Percentiles rank a stretch among this genome's conserved stretches.
These are phyloP conservation scores for Penstemon barbatus DNA, from an alignment of 257 asterid species.

Conservation along the genomic window DNA sequence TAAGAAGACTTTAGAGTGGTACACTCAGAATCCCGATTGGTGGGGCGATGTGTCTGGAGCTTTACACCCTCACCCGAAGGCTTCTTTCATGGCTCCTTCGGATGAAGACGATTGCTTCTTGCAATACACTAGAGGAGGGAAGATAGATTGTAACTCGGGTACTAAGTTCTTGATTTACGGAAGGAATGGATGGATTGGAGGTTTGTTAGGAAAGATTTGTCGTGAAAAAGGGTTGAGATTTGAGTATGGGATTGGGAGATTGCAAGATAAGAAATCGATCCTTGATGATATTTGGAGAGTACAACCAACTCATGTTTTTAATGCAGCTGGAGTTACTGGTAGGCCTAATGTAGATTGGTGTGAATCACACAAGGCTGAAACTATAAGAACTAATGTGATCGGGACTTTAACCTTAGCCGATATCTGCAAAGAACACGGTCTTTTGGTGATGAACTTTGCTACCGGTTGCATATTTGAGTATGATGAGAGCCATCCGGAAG, in stretches of 20 bases:
- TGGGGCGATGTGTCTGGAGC: slow-evolving; percentile 33
- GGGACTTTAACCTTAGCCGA: slow-evolving; percentile 25
- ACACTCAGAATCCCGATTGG: slow-evolving; percentile 25
- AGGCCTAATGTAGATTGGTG: slow-evolving; percentile 30
- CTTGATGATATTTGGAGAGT: slow-evolving; percentile 7
- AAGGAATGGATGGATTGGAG: slow-evolving; percentile 22
- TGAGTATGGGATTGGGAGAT: slow-evolving; percentile 18
- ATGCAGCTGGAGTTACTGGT: slow-evolving; percentile 27
- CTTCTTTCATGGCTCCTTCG: neutral
- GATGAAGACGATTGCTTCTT: neutral
- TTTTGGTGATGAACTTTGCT: slow-evolving; percentile 21
- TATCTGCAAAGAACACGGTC: slow-evolving; percentile 18
- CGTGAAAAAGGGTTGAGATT: neutral
- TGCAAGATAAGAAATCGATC: slow-evolving; percentile 7
- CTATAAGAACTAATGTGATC: slow-evolving; percentile 21
- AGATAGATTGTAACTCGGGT: neutral
- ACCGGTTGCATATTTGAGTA: slow-evolving; percentile 29
- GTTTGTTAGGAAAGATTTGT: slow-evolving; percentile 17
- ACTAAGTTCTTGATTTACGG: slow-evolving; percentile 20
- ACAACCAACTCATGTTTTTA: slow-evolving; percentile 24
- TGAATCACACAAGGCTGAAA: slow-evolving; percentile 23
- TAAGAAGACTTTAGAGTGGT: slow-evolving; percentile 31
- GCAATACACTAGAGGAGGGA: neutral
- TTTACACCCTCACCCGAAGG: slow-evolving; percentile 27
- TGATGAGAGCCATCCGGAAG: slow-evolving; percentile 13